These are phyloP conservation scores for Tuber magnatum DNA, from an alignment of 495 filamentous ascomycete species.

Conservation along the genomic window DNA sequence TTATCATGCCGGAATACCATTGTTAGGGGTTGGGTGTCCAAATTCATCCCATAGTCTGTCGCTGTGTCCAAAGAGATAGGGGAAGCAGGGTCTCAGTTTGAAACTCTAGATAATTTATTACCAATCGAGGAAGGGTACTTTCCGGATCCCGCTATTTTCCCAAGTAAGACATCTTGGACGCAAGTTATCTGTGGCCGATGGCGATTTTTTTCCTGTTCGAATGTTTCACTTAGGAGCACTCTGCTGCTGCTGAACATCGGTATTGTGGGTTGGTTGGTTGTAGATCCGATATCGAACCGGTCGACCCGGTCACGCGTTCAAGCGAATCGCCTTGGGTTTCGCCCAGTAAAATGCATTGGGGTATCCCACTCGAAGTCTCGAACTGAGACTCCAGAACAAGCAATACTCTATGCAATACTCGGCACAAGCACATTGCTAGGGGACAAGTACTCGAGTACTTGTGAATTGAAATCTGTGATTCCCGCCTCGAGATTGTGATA, in stretches of 20 bases:
- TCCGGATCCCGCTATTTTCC: too few relatives aligned
- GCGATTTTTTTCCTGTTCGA: not conserved
- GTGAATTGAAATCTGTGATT: not conserved
- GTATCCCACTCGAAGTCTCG: too few relatives aligned
- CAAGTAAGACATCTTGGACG: too few relatives aligned
- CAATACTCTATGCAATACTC: not conserved
- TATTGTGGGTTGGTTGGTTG: not conserved
- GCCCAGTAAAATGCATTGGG: not conserved
- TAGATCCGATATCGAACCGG: not conserved
- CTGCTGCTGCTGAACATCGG: not conserved
- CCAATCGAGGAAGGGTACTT: too few relatives aligned
- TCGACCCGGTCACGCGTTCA: not conserved
- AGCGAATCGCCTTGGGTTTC: not conserved
- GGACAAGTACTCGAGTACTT: too few relatives aligned
- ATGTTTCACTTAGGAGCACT: not conserved
- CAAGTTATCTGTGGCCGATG: not conserved
- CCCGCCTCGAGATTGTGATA: not conserved
- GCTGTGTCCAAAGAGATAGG: too few relatives aligned
- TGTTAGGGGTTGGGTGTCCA: not conserved
- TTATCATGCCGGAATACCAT: too few relatives aligned
- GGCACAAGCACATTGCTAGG: not conserved
- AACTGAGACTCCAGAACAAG: not conserved
- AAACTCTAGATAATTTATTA: too few relatives aligned
- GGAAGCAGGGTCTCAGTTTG: too few relatives aligned
- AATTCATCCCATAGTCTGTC: too few relatives aligned